Evolutionary conservation across 306 rosid genomes (phyloP), one percentile per base, ranked within the genome.

Genomic region (Vigna radiata): DNA sequence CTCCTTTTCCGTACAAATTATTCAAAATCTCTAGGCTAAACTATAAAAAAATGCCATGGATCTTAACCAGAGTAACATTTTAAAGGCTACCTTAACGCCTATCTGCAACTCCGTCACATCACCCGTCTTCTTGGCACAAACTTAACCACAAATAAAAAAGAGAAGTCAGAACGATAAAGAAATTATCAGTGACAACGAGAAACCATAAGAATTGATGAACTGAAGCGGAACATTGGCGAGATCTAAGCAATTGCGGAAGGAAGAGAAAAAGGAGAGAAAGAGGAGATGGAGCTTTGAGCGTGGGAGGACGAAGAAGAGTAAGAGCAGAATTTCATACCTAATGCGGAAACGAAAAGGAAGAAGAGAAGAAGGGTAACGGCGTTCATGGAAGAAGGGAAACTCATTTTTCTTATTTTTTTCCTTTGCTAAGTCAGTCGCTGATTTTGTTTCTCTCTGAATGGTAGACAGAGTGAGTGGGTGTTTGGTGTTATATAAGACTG

Each of bases 71-170:
- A 18, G 8, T 11, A 23, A 1, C 11, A 61, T 10, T 39, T 14
- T 1, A 61, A 18, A 71, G 5, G 62, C 72, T 77, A 95, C 99
- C 99, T 93, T 92, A 67, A 96, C 94, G 55, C 96, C 98, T 75
- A 96, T 91, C 90, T 92, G 98, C 78, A 92, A 84, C 70, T 88
- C 93, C 3, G 86, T 90, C 44, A 95, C 99, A 82, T 95, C 99
- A 8, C 68, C 75, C 0, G 60, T 53, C 72, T 85, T 87, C 85
- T 81, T 90, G 13, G 93, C 93, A 75, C 80, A 87, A 82, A 82
- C 99, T 95, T 71, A 31, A 15, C 19, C 54, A 67, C 37, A 71
- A 13, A 15, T 44, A 19, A 15, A 67, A 4, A 66, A 39, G 1
- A 67, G 27, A 55, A 10, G 0, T 9, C 53, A 70, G n/a, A 78